phyloP scores from a whole-genome alignment of 176 grass and related monocot genomes.

The Phyllostachys edulis region DNA sequence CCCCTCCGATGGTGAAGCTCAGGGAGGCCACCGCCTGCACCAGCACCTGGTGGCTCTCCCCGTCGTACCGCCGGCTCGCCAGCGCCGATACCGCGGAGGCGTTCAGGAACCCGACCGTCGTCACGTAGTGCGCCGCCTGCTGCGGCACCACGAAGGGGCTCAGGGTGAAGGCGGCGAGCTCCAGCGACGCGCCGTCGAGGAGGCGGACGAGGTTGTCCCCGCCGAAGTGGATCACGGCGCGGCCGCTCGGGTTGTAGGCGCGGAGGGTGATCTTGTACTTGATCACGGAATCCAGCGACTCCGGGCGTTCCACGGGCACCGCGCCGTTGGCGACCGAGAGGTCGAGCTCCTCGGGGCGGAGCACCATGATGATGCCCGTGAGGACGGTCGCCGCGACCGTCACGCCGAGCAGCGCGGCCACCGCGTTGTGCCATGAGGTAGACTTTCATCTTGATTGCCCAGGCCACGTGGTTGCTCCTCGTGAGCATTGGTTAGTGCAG shows the following conservation, averaged over 20 bases:
- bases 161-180: not conserved
- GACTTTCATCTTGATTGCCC: no score
- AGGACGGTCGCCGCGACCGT: no score
- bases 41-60: conserved; percentile 3
- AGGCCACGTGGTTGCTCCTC: no score
- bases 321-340: not conserved
- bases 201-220: not conserved
- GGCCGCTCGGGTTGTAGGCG: conserved; percentile 18
- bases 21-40: conserved; percentile 1
- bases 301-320: not conserved
- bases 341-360: conserved; percentile 4
- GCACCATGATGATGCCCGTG: not conserved
- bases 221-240: conserved; percentile 12
- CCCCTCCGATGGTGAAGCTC: not conserved
- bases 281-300: not conserved
- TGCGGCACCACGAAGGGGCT: not conserved
- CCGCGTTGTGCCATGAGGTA: no score
- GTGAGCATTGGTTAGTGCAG: no score
- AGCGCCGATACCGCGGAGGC: not conserved
- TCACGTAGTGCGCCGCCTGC: not conserved
- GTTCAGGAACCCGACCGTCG: not conserved
- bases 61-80: not conserved
- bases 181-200: not conserved
- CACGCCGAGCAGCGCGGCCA: no score
- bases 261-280: not conserved